phyloP scores from a whole-genome alignment of 2,329 filamentous ascomycete species.

The Alternaria rosae region DNA sequence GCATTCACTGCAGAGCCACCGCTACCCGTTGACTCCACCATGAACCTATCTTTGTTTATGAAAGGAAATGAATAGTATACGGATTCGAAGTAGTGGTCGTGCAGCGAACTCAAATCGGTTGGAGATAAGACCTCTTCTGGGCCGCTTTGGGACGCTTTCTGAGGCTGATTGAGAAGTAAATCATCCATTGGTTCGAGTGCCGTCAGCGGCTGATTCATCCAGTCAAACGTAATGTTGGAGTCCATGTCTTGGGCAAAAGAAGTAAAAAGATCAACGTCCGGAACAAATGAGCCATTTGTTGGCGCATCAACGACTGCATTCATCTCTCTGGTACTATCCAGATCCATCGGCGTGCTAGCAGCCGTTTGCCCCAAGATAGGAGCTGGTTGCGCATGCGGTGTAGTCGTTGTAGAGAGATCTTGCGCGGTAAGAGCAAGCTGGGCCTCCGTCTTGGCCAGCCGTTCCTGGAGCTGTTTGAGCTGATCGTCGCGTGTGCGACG shows the following conservation, averaged over 20 bases:
- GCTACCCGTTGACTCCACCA: not conserved
- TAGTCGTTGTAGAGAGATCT: fast-evolving
- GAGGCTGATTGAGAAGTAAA: not conserved
- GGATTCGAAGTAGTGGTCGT: not conserved
- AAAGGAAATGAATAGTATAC: constrained; percentile 1
- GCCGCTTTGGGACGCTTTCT: not conserved
- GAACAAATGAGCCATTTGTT: not conserved
- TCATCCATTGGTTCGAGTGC: constrained; percentile 1
- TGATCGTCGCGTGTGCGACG: constrained; percentile 2
- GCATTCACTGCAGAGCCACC: not conserved
- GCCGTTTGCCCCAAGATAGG: fast-evolving
- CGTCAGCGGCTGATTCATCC: not conserved
- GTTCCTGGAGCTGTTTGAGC: not conserved
- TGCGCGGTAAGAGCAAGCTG: not conserved
- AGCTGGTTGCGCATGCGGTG: not conserved
- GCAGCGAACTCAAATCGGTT: not conserved
- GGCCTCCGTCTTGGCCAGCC: not conserved
- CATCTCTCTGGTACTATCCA: not conserved
- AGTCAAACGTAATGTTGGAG: not conserved
- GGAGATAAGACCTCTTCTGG: not conserved
- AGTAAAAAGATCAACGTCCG: not conserved
- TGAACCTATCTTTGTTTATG: not conserved
- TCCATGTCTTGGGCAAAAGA: not conserved
- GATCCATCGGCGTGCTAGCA: not conserved
- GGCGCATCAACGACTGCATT: not conserved